phyloP scores from a whole-genome alignment of 2,329 filamentous ascomycete species.

The Pseudofabraea citricarpa region DNA sequence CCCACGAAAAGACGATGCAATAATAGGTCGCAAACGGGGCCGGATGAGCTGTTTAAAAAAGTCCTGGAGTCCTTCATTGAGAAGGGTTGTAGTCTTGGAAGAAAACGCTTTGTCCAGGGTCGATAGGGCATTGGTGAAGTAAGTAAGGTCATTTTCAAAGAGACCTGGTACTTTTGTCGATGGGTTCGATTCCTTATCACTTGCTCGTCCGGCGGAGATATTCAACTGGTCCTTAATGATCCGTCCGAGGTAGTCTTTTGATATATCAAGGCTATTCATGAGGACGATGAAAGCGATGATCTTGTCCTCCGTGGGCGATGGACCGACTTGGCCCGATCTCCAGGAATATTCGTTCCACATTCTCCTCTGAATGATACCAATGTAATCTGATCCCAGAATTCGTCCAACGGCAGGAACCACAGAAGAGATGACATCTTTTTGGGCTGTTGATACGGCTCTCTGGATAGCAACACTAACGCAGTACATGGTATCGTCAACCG shows the following conservation, averaged over 20 bases:
- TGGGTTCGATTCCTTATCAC: constrained; percentile 29
- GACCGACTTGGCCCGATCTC: constrained; percentile 70
- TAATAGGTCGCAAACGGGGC: constrained; percentile 74
- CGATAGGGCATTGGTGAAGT: constrained; percentile 64
- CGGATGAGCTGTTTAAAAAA: constrained; percentile 86
- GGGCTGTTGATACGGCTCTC: constrained; percentile 79
- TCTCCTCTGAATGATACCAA: constrained; percentile 94
- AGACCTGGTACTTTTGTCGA: constrained; percentile 66
- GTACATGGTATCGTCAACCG: constrained; percentile 99
- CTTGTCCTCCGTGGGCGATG: constrained; percentile 79
- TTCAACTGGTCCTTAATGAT: constrained; percentile 68
- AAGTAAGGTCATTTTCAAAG: constrained; percentile 68
- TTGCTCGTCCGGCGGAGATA: constrained; percentile 40
- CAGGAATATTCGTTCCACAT: constrained; percentile 97
- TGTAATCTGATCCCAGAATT: constrained; percentile 82
- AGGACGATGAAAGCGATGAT: constrained; percentile 87
- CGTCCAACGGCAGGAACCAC: constrained; percentile 77
- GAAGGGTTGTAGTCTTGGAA: constrained; percentile 73
- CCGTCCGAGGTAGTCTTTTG: constrained; percentile 83
- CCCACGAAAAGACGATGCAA: constrained; percentile 90
- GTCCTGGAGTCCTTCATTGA: constrained; percentile 79
- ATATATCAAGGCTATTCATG: constrained; percentile 92
- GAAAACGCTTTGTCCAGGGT: constrained; percentile 69
- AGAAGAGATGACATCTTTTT: constrained; percentile 69
- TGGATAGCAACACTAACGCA: constrained; percentile 91